phyloP scores from a whole-genome alignment of 1,284 basidiomycete genomes.

The Quambalaria eucalypti region DNA sequence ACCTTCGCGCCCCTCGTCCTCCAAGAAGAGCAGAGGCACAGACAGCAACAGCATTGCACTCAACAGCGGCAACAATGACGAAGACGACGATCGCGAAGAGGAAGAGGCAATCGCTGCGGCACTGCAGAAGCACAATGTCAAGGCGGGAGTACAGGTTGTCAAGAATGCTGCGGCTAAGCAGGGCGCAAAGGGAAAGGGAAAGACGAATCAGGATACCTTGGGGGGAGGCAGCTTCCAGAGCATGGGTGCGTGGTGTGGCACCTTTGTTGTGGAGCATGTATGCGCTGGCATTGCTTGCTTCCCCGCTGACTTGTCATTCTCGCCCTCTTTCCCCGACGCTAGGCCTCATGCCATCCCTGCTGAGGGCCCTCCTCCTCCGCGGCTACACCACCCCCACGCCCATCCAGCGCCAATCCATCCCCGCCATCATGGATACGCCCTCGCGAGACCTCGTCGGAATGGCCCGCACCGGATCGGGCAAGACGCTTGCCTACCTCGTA shows the following conservation, averaged over 20 bases:
- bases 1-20: not conserved
- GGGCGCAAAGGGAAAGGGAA: slow-evolving; percentile 35
- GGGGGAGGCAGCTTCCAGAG: slow-evolving; percentile 46
- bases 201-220: slow-evolving; percentile 25
- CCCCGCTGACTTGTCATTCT: not conserved
- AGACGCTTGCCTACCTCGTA: slow-evolving; percentile 91
- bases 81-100: slow-evolving; percentile 24
- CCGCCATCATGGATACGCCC: slow-evolving; percentile 70
- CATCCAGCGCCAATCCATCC: slow-evolving; percentile 85
- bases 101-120: slow-evolving; percentile 43
- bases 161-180: slow-evolving; percentile 28
- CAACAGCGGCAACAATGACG: too few species aligned
- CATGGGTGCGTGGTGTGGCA: slow-evolving; percentile 40
- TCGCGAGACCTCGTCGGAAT: slow-evolving; percentile 93
- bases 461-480: slow-evolving; percentile 96
- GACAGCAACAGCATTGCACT: not conserved
- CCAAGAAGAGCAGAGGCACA: not conserved
- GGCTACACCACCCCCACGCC: slow-evolving; percentile 93
- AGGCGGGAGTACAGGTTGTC: slow-evolving; percentile 35
- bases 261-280: not conserved
- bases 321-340: not conserved
- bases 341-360: slow-evolving; percentile 74
- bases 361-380: slow-evolving; percentile 78
- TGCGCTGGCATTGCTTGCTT: not conserved
- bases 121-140: slow-evolving; percentile 40